Conservation (phyloP, 805 yeast species). For the Saccharomyces kudriavzevii region DNA sequence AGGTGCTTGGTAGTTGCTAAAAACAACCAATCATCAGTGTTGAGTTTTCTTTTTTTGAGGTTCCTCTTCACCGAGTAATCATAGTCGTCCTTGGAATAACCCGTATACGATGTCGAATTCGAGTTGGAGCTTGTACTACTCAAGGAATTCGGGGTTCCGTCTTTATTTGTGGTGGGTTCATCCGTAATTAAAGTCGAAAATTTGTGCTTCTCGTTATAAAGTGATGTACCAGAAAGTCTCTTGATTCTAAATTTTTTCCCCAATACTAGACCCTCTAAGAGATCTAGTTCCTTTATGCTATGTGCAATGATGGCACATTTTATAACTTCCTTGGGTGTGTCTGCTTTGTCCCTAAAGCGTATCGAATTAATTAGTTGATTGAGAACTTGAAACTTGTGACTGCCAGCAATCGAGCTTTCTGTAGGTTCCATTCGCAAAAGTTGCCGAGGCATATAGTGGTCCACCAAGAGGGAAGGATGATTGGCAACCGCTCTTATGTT, state of each 20-base stretch:
- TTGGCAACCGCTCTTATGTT: constrained; percentile 45
- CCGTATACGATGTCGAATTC: constrained; percentile 10
- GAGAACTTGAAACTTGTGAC: constrained; percentile 53
- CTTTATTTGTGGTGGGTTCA: constrained; percentile 5
- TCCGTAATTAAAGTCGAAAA: constrained; percentile 2
- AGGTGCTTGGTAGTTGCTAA: constrained; percentile 41
- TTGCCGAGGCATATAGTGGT: constrained; percentile 69
- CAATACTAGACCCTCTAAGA: constrained; percentile 68
- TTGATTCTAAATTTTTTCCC: constrained; percentile 61
- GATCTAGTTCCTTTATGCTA: constrained; percentile 60
- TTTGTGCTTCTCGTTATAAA: constrained; percentile 35
- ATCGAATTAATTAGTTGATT: constrained; percentile 35
- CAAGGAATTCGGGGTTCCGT: constrained; percentile 7
- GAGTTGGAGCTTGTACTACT: constrained; percentile 1
- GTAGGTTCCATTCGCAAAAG: constrained; percentile 58
- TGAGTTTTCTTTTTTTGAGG: constrained; percentile 8
- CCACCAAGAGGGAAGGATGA: constrained; percentile 67
- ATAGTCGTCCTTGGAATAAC: constrained; percentile 23
- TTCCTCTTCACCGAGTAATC: constrained; percentile 16
- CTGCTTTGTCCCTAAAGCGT: constrained; percentile 11
- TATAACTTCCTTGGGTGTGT: constrained; percentile 4
- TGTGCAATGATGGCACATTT: constrained; percentile 44
- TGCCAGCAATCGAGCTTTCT: constrained; percentile 42
- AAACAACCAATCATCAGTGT: constrained; percentile 32
- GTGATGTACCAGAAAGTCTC: constrained; percentile 58